These are phyloP conservation scores for Sclerotinia spermophila DNA, from an alignment of 2,329 filamentous ascomycete genomes.

Conservation along the genomic window DNA sequence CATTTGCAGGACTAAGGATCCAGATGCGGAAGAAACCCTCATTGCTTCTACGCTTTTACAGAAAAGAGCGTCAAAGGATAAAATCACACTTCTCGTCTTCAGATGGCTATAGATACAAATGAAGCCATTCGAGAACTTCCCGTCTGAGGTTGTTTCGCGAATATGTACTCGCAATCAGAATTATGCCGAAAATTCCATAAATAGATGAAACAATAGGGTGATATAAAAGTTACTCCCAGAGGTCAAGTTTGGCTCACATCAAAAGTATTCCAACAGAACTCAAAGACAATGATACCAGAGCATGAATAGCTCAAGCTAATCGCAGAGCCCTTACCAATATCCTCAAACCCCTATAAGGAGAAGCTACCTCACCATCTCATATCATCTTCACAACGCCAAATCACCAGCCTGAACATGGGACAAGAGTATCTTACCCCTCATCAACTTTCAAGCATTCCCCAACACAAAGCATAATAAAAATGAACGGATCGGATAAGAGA, in stretches of 20 bases:
- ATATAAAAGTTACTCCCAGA: too few relatives aligned
- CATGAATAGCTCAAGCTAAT: background rate
- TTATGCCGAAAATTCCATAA: background rate
- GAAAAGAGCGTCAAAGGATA: background rate
- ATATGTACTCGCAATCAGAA: background rate
- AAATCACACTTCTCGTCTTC: background rate
- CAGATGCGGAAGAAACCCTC: background rate
- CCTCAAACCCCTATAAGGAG: background rate
- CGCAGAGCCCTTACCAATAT: background rate
- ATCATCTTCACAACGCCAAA: background rate
- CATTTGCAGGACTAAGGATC: too few relatives aligned
- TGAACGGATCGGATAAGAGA: fast-evolving
- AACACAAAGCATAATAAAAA: background rate
- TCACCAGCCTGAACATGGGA: background rate
- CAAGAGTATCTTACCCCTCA: background rate
- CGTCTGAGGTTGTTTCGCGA: background rate
- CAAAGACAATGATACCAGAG: fast-evolving
- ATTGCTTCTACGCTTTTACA: background rate
- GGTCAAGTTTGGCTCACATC: background rate
- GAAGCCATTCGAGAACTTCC: background rate
- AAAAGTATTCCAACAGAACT: background rate
- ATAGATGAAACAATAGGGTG: too few relatives aligned
- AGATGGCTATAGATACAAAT: background rate
- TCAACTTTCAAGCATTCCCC: background rate
- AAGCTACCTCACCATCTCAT: too few relatives aligned